Evolutionary conservation across 257 asterid genomes (phyloP).

Genomic region (Eucommia ulmoides): DNA sequence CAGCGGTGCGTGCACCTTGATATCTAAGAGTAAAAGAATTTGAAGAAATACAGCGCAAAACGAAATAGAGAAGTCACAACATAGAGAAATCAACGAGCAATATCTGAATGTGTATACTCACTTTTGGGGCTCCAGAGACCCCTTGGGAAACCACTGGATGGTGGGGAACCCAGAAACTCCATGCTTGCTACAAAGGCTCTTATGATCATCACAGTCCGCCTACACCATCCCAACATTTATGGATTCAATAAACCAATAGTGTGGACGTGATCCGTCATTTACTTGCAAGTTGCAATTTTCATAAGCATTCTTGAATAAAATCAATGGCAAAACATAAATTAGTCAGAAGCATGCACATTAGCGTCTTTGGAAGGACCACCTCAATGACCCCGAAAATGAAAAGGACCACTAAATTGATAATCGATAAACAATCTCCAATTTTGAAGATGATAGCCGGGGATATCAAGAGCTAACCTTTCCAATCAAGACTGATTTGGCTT

Average conservation of each 20-base stretch:
- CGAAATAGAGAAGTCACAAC: background rate
- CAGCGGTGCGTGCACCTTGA: constrained; percentile 72
- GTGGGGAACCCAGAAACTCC: constrained; percentile 94
- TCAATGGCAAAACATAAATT: no score
- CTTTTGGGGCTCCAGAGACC: constrained; percentile 85
- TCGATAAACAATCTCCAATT: no score
- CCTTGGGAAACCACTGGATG: constrained; percentile 91
- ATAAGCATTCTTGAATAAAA: no score
- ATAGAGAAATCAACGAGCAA: background rate
- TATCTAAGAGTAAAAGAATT: constrained; percentile 29
- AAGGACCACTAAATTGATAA: no score
- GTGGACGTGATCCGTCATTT: no score
- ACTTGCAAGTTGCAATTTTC: no score
- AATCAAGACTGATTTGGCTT: constrained; percentile 78
- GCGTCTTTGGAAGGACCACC: no score
- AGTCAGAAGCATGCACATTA: no score
- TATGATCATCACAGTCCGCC: constrained; percentile 95
- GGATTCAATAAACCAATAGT: no score
- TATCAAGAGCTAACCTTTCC: constrained; percentile 55
- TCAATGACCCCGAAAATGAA: no score
- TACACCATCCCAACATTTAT: no score
- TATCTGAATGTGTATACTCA: constrained; percentile 22
- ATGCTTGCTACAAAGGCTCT: constrained; percentile 67
- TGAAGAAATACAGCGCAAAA: background rate
- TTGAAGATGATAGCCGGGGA: background rate